phyloP scores from a whole-genome alignment of 192 early-diverging fungal genomes.

The Paraglomus occultum region DNA sequence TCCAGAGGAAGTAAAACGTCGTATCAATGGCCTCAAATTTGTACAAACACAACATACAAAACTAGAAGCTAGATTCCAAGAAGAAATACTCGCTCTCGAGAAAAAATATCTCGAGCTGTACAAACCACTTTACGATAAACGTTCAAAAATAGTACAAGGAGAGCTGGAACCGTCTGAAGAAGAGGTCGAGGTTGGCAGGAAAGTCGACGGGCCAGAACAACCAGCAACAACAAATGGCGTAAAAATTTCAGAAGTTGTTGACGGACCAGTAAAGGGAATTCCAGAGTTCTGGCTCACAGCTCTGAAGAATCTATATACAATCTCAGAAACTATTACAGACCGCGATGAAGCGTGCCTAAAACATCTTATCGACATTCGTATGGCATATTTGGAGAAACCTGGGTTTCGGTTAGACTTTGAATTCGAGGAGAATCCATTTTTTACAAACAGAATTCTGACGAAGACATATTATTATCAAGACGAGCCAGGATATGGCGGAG shows the following conservation, averaged over 20 bases:
- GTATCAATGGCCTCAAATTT: slow-evolving; percentile 83
- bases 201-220: slow-evolving; percentile 59
- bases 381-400: slow-evolving; percentile 81
- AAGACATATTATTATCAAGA: slow-evolving; percentile 96
- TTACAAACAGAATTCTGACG: slow-evolving; percentile 79
- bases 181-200: slow-evolving; percentile 65
- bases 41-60: slow-evolving; percentile 85
- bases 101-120: slow-evolving; percentile 92
- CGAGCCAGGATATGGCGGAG: slow-evolving; percentile 71
- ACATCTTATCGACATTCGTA: slow-evolving; percentile 84
- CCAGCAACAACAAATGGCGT: slow-evolving; percentile 40
- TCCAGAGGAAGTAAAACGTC: slow-evolving; percentile 75
- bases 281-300: slow-evolving; percentile 97
- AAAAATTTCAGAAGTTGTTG: slow-evolving; percentile 42
- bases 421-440: slow-evolving; percentile 87
- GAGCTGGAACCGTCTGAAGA: slow-evolving; percentile 87
- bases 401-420: slow-evolving; percentile 95
- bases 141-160: slow-evolving; percentile 76
- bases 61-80: slow-evolving; percentile 86
- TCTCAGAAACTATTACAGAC: slow-evolving; percentile 86
- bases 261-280: slow-evolving; percentile 60
- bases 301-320: slow-evolving; percentile 79
- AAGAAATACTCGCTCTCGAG: slow-evolving; percentile 92
- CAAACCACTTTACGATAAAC: slow-evolving; percentile 89
- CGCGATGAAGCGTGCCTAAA: slow-evolving; percentile 89